Evolutionary conservation across 2,329 filamentous ascomycete genomes (phyloP), one percentile per base, ranked within the genome.

Genomic region (Aspergillus eucalypticola): DNA sequence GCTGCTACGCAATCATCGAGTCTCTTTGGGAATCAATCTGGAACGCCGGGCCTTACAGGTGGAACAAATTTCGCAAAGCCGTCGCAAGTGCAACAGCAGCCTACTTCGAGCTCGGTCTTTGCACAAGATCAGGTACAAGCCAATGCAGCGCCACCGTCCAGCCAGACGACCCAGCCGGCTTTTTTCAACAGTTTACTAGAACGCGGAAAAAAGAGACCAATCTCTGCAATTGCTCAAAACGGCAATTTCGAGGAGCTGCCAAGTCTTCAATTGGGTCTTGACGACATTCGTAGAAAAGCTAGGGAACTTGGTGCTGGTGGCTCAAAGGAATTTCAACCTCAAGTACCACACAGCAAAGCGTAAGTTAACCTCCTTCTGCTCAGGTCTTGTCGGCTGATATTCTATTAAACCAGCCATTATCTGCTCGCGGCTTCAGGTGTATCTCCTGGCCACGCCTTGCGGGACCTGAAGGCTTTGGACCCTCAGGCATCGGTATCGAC

Each of bases 401-500:
- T 54, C 53, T 46, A 55, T 19, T 60, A 44, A 56, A 49, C 44
- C 63, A 93, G 90, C 69, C 94, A 97, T 75, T 97, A 96, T 76
- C 83, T 98, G 42, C 88, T 99, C 53, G 92, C 94, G 27, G 94
- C 91, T 7, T 98, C 95, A 11, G 95, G 95, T 35, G 90, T 99
- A 59, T 92, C 96, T 71, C 91, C 94, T 13, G 89, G 90, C 42
- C 85, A 89, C 64, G 91, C 94, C 13, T 86, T 96, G 54, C 90
- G 90, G 73, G 94, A 98, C 70, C 86, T 99, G 21, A 91, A 91
- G 70, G 85, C 88, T 60, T 88, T 98, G 86, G 75, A 87, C 84
- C 69, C 89, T 89, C 76, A 90, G 86, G 71, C 82, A 84, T 59
- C 84, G 81, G 21, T 76, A 66, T 58, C 71, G 65, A n/a, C 66